These are phyloP conservation scores for Botrytis galanthina DNA, from an alignment of 2,329 filamentous ascomycete genomes.

Conservation along the genomic window DNA sequence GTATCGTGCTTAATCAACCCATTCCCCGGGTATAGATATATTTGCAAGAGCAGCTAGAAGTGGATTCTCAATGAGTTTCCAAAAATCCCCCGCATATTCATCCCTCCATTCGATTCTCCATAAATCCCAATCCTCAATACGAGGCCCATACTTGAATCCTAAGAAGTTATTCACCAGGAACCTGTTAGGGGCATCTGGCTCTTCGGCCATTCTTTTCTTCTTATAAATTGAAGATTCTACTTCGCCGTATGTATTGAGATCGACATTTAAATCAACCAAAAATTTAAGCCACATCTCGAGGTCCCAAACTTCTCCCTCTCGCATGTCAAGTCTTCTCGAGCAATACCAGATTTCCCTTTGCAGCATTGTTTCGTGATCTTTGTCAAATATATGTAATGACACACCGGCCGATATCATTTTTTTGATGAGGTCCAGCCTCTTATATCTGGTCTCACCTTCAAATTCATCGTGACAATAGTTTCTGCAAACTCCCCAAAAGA, in stretches of 20 bases:
- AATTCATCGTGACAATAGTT: rapidly evolving
- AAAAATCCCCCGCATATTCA: slow-evolving; percentile 19
- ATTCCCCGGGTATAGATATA: background rate
- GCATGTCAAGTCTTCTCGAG: no score
- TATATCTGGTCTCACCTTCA: background rate
- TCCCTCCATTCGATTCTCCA: slow-evolving; percentile 11
- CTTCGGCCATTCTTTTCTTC: no score
- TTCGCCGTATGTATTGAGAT: no score
- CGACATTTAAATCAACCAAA: no score
- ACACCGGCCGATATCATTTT: background rate
- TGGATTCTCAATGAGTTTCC: slow-evolving; percentile 19
- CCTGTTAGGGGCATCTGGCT: no score
- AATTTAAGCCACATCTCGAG: no score
- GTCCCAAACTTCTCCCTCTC: no score
- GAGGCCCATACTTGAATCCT: slow-evolving; percentile 18
- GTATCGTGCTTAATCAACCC: background rate
- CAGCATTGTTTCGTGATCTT: no score
- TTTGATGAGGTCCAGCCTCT: background rate
- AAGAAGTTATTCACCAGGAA: background rate
- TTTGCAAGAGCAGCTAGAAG: background rate
- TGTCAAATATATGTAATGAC: background rate
- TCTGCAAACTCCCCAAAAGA: rapidly evolving
- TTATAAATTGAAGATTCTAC: no score
- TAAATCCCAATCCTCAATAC: slow-evolving; percentile 22
- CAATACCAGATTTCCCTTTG: no score